Conservation (phyloP, 768 basidiomycete species). For the Obba rivulosa region DNA sequence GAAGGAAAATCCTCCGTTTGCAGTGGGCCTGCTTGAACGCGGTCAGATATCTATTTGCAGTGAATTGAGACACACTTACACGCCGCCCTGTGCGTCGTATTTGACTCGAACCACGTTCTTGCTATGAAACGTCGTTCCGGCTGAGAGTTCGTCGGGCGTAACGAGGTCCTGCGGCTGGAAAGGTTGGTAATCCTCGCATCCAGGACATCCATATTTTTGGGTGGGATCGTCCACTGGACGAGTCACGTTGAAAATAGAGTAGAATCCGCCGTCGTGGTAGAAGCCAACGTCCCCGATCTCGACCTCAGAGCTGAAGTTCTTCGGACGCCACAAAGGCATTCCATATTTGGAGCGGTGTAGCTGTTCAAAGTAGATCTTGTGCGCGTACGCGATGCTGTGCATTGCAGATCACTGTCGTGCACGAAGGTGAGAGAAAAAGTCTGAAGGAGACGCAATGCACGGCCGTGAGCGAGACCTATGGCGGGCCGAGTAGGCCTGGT, state of each 20-base stretch:
- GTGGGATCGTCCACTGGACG: not conserved
- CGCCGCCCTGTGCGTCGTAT: not conserved
- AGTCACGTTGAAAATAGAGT: constrained; percentile 5
- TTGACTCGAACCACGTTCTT: constrained; percentile 1
- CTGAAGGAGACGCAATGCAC: too few species aligned
- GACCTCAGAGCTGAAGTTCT: not conserved
- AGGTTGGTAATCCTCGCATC: too few species aligned
- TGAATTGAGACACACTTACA: not conserved
- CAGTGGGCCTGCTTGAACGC: not conserved
- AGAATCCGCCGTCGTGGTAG: constrained; percentile 1
- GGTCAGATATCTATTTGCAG: too few species aligned
- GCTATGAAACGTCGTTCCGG: constrained; percentile 2
- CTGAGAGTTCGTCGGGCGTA: too few species aligned
- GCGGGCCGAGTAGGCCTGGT: too few species aligned
- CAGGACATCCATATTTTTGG: not conserved
- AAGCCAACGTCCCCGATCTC: constrained; percentile 7
- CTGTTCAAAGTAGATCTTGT: constrained; percentile 1
- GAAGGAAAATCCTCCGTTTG: constrained; percentile 1
- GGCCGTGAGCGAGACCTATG: too few species aligned
- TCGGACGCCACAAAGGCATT: constrained; percentile 4
- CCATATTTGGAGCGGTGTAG: not conserved
- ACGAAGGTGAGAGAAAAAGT: too few species aligned
- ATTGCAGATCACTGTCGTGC: too few species aligned
- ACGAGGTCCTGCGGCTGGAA: too few species aligned
- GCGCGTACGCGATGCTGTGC: too few species aligned